A percentile compares a stretch with the other conserved stretches of the same genome.
Conservation (phyloP, 2,329 filamentous ascomycete species). For the Phialophora expanda region DNA sequence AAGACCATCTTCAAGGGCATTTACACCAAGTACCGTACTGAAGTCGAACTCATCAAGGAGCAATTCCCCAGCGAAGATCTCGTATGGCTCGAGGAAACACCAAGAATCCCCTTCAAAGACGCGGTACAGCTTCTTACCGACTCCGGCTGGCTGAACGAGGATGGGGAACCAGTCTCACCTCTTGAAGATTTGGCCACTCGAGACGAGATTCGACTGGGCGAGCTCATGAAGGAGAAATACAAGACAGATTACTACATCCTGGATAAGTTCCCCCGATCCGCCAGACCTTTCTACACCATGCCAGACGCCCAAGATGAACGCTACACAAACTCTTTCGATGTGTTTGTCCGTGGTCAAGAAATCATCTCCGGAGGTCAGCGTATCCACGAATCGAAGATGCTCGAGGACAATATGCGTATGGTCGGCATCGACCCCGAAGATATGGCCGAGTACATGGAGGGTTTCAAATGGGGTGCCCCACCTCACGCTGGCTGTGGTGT, state of each 20-base stretch:
- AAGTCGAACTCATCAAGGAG: conserved; percentile 78
- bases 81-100: conserved; percentile 84
- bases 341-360: conserved; percentile 91
- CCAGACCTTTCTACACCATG: conserved; percentile 91
- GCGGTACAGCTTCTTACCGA: conserved; percentile 80
- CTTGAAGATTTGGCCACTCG: conserved; percentile 83
- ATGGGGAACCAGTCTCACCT: conserved; percentile 71
- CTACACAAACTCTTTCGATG: conserved; percentile 91
- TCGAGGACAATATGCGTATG: conserved; percentile 77
- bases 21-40: conserved; percentile 70
- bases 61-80: conserved; percentile 87
- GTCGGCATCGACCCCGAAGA: conserved; percentile 76
- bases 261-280: conserved; percentile 86
- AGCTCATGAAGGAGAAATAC: conserved; percentile 84
- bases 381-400: conserved; percentile 77
- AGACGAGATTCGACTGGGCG: conserved; percentile 83
- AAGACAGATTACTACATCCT: conserved; percentile 91
- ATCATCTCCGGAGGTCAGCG: conserved; percentile 91
- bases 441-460: conserved; percentile 89
- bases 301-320: conserved; percentile 73
- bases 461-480: conserved; percentile 85
- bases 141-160: conserved; percentile 76
- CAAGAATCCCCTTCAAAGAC: conserved; percentile 78
- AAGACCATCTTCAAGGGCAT: conserved; percentile 78
- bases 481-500: conserved; percentile 91